Conservation (phyloP, 805 yeast genomes). For the Candida methanosorbosa region DNA sequence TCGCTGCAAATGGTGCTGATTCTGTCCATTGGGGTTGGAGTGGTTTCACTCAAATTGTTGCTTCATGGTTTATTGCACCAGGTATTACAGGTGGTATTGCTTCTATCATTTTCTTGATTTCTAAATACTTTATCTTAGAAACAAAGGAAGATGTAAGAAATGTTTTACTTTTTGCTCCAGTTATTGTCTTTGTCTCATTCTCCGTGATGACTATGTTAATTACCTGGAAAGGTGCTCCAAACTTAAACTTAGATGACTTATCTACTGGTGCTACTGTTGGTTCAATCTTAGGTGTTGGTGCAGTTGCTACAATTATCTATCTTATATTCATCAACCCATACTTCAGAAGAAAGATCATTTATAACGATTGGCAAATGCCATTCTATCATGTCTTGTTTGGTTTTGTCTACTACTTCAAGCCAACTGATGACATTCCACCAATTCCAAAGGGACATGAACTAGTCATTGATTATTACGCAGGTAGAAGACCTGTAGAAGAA, state of each 20-base stretch:
- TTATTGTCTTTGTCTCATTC: constrained; percentile 51
- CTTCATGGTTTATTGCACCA: constrained; percentile 80
- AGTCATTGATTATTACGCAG: constrained; percentile 57
- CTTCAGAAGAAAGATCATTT: constrained; percentile 49
- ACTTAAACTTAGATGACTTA: constrained; percentile 45
- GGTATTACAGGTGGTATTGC: constrained; percentile 58
- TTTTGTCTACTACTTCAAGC: constrained; percentile 44
- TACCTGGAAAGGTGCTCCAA: constrained; percentile 77
- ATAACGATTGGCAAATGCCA: constrained; percentile 59
- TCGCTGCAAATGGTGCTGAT: constrained; percentile 60
- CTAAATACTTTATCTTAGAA: constrained; percentile 57
- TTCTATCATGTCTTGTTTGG: constrained; percentile 51
- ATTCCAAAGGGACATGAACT: constrained; percentile 49
- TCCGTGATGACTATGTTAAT: constrained; percentile 65
- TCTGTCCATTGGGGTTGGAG: constrained; percentile 68
- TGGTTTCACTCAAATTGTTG: constrained; percentile 64
- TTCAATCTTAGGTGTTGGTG: constrained; percentile 58
- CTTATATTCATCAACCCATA: constrained; percentile 50
- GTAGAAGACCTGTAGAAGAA: constrained; percentile 34
- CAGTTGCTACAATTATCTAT: constrained; percentile 43
- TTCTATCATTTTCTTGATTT: constrained; percentile 44
- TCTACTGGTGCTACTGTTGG: constrained; percentile 45
- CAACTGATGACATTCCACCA: constrained; percentile 56
- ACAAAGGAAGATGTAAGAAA: constrained; percentile 40
- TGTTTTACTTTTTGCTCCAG: constrained; percentile 51